Evolutionary conservation across 805 yeast species (phyloP), one percentile per base, ranked within the genome.

Genomic region (Ogataea populi-albae): DNA sequence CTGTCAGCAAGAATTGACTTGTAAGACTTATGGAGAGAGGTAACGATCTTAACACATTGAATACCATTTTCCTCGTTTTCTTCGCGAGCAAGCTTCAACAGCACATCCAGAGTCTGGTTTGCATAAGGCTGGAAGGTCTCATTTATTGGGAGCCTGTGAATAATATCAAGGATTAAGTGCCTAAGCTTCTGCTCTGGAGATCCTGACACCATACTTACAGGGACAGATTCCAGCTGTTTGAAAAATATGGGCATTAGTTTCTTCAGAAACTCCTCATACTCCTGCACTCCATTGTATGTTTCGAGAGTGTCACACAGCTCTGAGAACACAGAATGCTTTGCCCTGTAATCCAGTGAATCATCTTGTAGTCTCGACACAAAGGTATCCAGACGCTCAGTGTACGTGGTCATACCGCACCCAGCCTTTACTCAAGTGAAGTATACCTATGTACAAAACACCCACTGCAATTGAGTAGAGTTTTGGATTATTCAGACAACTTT

Each of bases 21-120:
- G 65, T 84, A 91, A 2, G 89, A 77, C 57, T 93, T 84, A 64
- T 89, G 96, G 31, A 91, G 64, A 20, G 83, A 75, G 12, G 97
- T 86, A 32, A 89, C 71, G 37, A 87, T 81, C 55, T 86, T 88
- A 83, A 93, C 79, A 58, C 95, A 83, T 34, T 87, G 68, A 1
- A 88, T 86, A 33, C 98, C 98, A 57, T 93, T 93, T 43, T 89
- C 97, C 59, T 94, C 99, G 57, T 93, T 93, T 54, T 94, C 99
- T 11, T 65, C 68, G 14, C 73, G 76, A 40, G 91, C 66, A 10
- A 83, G 64, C 16, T 66, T 59, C 49, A 80, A 76, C 35, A 91
- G 63, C 7, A 70, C 64, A 23, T 75, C 80, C 50, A 85, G 65
- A 14, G 87, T 70, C 23, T 68, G 69, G 22, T 64, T 63, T 1